Evolutionary conservation across 768 basidiomycete species (phyloP).

Genomic region (Tricholoma bakamatsutake): DNA sequence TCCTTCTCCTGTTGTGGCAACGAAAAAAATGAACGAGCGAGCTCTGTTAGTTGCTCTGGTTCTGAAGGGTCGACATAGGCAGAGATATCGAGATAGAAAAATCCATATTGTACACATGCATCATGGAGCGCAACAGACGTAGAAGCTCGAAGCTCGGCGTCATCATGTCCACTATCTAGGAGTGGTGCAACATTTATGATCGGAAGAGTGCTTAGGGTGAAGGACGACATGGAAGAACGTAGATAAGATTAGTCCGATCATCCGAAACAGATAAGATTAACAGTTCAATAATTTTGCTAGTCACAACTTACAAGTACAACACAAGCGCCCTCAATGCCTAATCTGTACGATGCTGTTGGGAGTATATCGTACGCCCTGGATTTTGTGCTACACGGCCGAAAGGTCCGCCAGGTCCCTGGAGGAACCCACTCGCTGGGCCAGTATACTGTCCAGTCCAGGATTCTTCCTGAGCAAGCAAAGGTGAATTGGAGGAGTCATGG

Average conservation of each 20-base stretch:
- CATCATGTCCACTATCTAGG: constrained; percentile 30
- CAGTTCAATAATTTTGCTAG: constrained; percentile 5
- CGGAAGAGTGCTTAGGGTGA: constrained; percentile 38
- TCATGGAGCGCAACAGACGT: constrained; percentile 56
- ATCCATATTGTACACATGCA: constrained; percentile 76
- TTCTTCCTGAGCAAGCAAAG: constrained; percentile 15
- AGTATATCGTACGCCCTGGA: constrained; percentile 61
- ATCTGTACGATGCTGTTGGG: constrained; percentile 28
- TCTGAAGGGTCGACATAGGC: constrained; percentile 50
- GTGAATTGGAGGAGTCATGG: constrained; percentile 13
- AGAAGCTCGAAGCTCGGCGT: constrained; percentile 34
- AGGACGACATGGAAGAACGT: constrained; percentile 9
- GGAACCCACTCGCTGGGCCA: constrained; percentile 45
- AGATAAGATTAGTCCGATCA: constrained; percentile 7
- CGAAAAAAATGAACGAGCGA: constrained; percentile 70
- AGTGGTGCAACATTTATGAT: constrained; percentile 72
- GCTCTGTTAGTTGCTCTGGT: constrained; percentile 54
- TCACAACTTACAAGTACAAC: not conserved
- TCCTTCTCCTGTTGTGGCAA: constrained; percentile 77
- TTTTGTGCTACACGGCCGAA: constrained; percentile 39
- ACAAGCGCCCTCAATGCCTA: not conserved
- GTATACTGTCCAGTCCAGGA: constrained; percentile 34
- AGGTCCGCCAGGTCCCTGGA: constrained; percentile 36
- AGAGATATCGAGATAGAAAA: constrained; percentile 82
- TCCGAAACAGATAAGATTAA: constrained; percentile 15